Evolutionary conservation across 192 early-diverging fungal species (phyloP).

Genomic region (Paraglomus brasilianum): DNA sequence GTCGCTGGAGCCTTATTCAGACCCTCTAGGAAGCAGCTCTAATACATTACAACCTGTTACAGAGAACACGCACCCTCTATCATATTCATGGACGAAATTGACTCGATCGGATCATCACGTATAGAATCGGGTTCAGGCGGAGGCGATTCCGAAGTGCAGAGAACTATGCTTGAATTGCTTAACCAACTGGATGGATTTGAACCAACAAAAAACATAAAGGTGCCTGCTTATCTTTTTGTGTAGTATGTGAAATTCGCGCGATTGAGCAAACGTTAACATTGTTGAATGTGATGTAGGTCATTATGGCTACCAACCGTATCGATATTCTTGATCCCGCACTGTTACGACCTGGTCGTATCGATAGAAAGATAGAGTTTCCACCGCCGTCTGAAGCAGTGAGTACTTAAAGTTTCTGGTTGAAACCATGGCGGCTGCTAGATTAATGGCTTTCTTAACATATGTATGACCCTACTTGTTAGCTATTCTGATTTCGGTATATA

Average conservation of each 20-base stretch:
- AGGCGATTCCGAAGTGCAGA: slow-evolving; percentile 87
- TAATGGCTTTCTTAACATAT: background rate
- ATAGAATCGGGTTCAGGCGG: slow-evolving; percentile 73
- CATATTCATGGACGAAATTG: slow-evolving; percentile 93
- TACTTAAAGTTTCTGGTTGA: slow-evolving; percentile 3
- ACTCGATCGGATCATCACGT: slow-evolving; percentile 85
- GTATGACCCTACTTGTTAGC: background rate
- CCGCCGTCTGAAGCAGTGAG: slow-evolving; percentile 75
- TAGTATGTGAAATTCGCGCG: too few relatives aligned
- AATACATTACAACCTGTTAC: background rate
- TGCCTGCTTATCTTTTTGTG: slow-evolving; percentile 29
- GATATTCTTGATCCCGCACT: slow-evolving; percentile 88
- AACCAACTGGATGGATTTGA: slow-evolving; percentile 92
- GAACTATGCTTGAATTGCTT: slow-evolving; percentile 87
- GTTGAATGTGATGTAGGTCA: slow-evolving; percentile 38
- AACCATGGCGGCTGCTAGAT: background rate
- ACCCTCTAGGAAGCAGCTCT: slow-evolving; percentile 33
- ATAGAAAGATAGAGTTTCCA: slow-evolving; percentile 90
- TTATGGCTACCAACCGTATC: slow-evolving; percentile 92
- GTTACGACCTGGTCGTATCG: slow-evolving; percentile 85
- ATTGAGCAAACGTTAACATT: too few relatives aligned
- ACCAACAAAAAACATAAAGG: slow-evolving; percentile 90
- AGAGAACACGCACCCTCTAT: slow-evolving; percentile 90
- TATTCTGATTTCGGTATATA: background rate
- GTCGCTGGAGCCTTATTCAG: background rate